These are phyloP conservation scores for Alternaria triticimaculans DNA, from an alignment of 2,329 filamentous ascomycete species.

Conservation along the genomic window DNA sequence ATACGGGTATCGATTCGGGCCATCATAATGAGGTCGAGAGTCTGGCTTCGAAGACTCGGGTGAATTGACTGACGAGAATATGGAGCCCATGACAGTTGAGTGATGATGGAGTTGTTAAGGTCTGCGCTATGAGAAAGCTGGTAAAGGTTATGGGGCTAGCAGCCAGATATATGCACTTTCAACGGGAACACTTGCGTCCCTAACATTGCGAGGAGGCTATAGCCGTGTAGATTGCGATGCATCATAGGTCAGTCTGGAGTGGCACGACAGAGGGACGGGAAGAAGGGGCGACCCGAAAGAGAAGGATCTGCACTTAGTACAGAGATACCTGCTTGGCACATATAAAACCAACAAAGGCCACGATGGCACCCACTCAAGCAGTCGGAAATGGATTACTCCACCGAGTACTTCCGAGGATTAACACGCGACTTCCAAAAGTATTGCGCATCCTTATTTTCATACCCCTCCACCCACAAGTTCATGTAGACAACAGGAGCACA, in stretches of 20 bases:
- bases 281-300: background rate
- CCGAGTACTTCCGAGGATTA: background rate
- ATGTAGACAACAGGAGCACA: background rate
- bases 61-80: background rate
- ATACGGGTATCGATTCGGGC: background rate
- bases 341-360: background rate
- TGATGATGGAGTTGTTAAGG: background rate
- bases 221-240: background rate
- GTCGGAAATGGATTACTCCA: accelerated
- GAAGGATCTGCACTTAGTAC: background rate
- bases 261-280: background rate
- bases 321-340: background rate
- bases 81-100: background rate
- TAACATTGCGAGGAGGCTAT: background rate
- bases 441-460: background rate
- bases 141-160: background rate
- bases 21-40: background rate
- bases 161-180: background rate
- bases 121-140: background rate
- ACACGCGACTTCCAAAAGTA: background rate
- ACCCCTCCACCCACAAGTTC: background rate
- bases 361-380: background rate
- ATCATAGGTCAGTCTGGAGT: background rate
- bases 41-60: background rate
- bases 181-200: background rate